phyloP scores from a whole-genome alignment of 2,329 filamentous ascomycete genomes.

The Penicillium decumbens region DNA sequence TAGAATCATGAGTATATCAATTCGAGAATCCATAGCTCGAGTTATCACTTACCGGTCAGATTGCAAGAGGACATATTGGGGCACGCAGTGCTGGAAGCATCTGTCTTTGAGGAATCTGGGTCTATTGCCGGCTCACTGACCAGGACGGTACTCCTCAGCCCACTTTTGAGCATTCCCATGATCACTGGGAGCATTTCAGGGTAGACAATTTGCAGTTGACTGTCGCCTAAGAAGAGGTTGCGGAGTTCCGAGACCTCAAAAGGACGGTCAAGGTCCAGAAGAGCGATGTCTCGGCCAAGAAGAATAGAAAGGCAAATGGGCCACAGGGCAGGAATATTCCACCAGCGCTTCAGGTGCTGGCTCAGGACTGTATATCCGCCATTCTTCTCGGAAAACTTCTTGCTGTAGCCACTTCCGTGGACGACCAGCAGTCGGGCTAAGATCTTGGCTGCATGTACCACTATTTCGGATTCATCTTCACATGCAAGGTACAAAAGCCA shows the following conservation, averaged over 20 bases:
- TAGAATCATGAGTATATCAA: background rate
- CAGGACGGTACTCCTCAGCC: slow-evolving; percentile 62
- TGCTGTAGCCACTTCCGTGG: slow-evolving; percentile 74
- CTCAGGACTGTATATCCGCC: slow-evolving; percentile 86
- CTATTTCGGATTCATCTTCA: slow-evolving; percentile 77
- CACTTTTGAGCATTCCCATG: slow-evolving; percentile 79
- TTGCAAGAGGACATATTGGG: slow-evolving; percentile 13
- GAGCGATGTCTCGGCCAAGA: slow-evolving; percentile 75
- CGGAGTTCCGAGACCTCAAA: slow-evolving; percentile 72
- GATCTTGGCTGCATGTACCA: slow-evolving; percentile 75
- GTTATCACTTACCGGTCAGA: slow-evolving; percentile 10
- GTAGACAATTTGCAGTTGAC: slow-evolving; percentile 62
- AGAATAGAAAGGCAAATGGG: slow-evolving; percentile 81
- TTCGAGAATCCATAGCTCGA: background rate
- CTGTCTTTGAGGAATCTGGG: slow-evolving; percentile 6
- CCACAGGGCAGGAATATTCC: slow-evolving; percentile 82
- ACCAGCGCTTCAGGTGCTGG: slow-evolving; percentile 76
- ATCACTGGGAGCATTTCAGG: slow-evolving; percentile 77
- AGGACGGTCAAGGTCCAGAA: slow-evolving; percentile 65
- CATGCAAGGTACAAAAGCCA: slow-evolving; percentile 90
- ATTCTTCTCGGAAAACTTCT: slow-evolving; percentile 79
- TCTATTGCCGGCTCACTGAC: slow-evolving; percentile 51
- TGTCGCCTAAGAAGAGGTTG: slow-evolving; percentile 60
- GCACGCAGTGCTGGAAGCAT: background rate
- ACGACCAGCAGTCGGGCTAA: slow-evolving; percentile 76